These are phyloP conservation scores for Calvatia gigantea DNA, from an alignment of 768 basidiomycete genomes.

Conservation along the genomic window DNA sequence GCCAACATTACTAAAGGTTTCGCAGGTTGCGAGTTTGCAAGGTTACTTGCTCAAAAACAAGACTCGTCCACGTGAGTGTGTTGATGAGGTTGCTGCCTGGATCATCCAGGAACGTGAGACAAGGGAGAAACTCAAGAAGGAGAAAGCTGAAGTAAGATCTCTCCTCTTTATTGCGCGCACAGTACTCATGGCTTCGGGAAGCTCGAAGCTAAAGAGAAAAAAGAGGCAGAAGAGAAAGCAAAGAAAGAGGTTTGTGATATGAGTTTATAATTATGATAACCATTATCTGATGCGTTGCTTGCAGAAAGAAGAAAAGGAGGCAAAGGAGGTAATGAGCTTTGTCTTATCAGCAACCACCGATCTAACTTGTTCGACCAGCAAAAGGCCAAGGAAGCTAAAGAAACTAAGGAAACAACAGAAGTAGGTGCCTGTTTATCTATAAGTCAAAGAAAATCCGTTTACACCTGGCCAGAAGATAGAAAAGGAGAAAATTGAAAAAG, in stretches of 20 bases:
- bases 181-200: constrained; percentile 32
- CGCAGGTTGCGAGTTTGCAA: constrained; percentile 77
- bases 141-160: constrained; percentile 53
- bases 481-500: constrained; percentile 20
- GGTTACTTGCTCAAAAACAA: constrained; percentile 89
- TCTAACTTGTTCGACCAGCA: neutral
- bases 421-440: constrained; percentile 25
- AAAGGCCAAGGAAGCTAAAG: constrained; percentile 36
- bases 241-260: constrained; percentile 48
- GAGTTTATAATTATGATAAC: constrained; percentile 12
- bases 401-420: constrained; percentile 56
- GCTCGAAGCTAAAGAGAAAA: constrained; percentile 80
- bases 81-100: constrained; percentile 79
- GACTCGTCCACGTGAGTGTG: constrained; percentile 83
- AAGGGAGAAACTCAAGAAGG: constrained; percentile 80
- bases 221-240: constrained; percentile 62
- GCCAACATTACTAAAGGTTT: neutral
- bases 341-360: neutral
- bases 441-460: constrained; percentile 14
- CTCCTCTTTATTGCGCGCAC: constrained; percentile 14
- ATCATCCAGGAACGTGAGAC: constrained; percentile 78
- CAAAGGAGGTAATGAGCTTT: constrained; percentile 35
- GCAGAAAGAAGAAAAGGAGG: constrained; percentile 19
- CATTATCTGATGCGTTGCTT: neutral
- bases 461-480: constrained; percentile 48